phyloP scores from a whole-genome alignment of 1,284 basidiomycete genomes.

The Ustilago tritici region DNA sequence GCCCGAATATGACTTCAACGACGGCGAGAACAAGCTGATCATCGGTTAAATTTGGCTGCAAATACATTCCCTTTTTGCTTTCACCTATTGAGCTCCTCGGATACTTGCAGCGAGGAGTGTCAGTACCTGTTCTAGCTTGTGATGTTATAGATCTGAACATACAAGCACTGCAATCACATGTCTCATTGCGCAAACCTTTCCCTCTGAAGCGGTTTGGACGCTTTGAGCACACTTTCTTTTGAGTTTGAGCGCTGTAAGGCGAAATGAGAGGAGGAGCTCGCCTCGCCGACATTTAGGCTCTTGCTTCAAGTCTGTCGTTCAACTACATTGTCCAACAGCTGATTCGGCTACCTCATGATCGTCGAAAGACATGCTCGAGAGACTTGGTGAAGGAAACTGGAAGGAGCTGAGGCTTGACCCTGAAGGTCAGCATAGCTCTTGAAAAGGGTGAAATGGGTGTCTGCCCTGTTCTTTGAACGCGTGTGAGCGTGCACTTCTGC shows the following conservation, averaged over 20 bases:
- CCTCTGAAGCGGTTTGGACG: not conserved
- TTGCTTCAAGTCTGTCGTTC: too few species aligned
- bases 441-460: not conserved
- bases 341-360: not conserved
- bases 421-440: not conserved
- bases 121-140: slow-evolving; percentile 1
- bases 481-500: slow-evolving; percentile 12
- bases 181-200: not conserved
- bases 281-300: too few species aligned
- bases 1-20: slow-evolving; percentile 70
- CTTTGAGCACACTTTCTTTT: not conserved
- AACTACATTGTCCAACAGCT: too few species aligned
- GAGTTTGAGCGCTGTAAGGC: not conserved
- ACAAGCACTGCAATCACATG: slow-evolving; percentile 7
- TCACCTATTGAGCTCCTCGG: not conserved
- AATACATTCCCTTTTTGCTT: slow-evolving; percentile 3
- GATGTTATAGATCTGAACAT: slow-evolving; percentile 7
- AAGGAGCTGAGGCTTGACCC: not conserved
- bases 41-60: slow-evolving; percentile 77
- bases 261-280: too few species aligned
- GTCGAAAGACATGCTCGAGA: not conserved
- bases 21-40: slow-evolving; percentile 76
- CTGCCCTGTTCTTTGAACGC: slow-evolving; percentile 10
- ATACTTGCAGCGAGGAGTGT: slow-evolving; percentile 3
- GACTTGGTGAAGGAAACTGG: not conserved